Evolutionary conservation across 345 rosid genomes (phyloP), one percentile per base, ranked within the genome.

Genomic region (Carallia brachiata): DNA sequence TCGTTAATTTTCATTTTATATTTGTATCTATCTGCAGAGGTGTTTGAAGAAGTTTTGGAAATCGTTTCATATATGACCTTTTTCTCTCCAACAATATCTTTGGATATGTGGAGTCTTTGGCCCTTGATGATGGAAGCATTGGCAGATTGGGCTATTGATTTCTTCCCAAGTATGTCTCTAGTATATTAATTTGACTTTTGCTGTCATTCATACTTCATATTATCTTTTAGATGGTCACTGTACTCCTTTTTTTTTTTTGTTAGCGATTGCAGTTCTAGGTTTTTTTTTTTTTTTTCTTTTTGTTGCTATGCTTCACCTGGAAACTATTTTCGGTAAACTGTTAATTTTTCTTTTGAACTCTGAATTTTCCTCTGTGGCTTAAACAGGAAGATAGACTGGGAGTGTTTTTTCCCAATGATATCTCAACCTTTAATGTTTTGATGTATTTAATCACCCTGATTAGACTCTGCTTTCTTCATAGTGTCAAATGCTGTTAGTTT

Each of bases 91-190:
- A 87, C 84, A 47, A 92, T 96, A 82, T 90, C 99, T 47, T 61
- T 87, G 79, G 96, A 87, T 37, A 90, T 96, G 96, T 96, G 99
- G 99, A 89, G 87, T 78, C 96, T 96, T 52, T 96, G 99, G 99
- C 97, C 98, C 36, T 80, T 96, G 82, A 87, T 96, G 96, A 83
- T 87, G 79, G 97, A 90, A 65, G 98, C 98, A 63, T 76, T 96
- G 75, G 88, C 85, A 52, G 98, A 92, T 70, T 96, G 99, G 99
- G 99, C 97, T 44, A 89, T 96, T 52, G 99, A 96, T 77, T 96
- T 85, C 88, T 96, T 96, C 83, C 83, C 97, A 63, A 96, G 99
- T 89, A 81, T 48, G 83, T 77, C 40, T 34, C 48, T 30, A 48
- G 47, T 32, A 56, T 30, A 54, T 48, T 59, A 32, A 6, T 13